Conservation (phyloP, 2,329 filamentous ascomycete species). For the Nigrospora oryzae region DNA sequence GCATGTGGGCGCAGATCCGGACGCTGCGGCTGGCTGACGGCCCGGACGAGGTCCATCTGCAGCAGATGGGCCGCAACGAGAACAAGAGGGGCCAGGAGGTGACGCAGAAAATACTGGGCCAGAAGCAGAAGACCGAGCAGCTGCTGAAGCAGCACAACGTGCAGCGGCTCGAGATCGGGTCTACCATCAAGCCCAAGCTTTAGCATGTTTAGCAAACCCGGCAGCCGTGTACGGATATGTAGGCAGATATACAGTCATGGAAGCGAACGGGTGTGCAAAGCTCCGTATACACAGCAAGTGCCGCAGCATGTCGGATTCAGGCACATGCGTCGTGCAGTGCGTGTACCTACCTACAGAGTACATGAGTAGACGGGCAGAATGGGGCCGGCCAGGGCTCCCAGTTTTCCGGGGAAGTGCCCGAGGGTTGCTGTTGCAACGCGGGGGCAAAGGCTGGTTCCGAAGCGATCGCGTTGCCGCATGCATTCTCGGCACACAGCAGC, state of each 20-base stretch:
- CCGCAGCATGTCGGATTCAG: too few species aligned
- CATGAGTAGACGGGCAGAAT: too few species aligned
- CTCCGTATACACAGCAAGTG: too few species aligned
- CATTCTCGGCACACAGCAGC: too few species aligned
- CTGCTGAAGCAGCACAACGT: slow-evolving; percentile 53
- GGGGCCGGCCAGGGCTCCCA: too few species aligned
- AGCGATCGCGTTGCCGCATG: too few species aligned
- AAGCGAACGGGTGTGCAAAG: too few species aligned
- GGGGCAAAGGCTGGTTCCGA: too few species aligned
- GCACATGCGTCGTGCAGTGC: too few species aligned
- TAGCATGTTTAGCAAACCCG: slow-evolving; percentile 10
- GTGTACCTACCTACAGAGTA: too few species aligned
- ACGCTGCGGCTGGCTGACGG: slow-evolving; percentile 86
- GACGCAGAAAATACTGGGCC: slow-evolving; percentile 52
- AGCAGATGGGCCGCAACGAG: slow-evolving; percentile 75
- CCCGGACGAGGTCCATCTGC: slow-evolving; percentile 88
- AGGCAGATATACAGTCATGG: neutral
- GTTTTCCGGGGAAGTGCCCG: too few species aligned
- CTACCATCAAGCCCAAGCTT: slow-evolving; percentile 41
- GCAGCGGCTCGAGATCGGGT: slow-evolving; percentile 37
- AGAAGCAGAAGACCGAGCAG: slow-evolving; percentile 57
- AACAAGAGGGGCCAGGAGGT: slow-evolving; percentile 59
- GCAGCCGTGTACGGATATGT: neutral
- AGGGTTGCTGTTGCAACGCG: too few species aligned
- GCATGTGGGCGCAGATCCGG: slow-evolving; percentile 71